These are phyloP conservation scores for Neurospora sp. DNA, from an alignment of 495 filamentous ascomycete genomes.

Conservation along the genomic window DNA sequence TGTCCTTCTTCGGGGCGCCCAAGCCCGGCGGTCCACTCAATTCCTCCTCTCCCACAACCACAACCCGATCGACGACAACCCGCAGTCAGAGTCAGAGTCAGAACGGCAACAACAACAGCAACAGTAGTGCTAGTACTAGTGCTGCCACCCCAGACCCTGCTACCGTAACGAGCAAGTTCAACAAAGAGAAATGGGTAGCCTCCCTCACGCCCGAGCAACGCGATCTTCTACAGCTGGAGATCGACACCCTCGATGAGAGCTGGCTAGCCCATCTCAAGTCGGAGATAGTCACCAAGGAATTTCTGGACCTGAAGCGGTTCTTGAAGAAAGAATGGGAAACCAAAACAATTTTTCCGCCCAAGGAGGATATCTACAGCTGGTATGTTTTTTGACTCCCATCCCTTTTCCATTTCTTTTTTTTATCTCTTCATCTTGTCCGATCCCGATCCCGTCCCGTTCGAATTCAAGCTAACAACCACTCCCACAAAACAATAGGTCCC, in stretches of 20 bases:
- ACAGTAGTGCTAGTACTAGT: conserved; percentile 6
- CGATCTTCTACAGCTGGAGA: conserved; percentile 73
- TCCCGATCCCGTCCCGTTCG: no score
- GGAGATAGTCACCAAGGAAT: conserved; percentile 64
- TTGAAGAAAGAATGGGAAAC: conserved; percentile 65
- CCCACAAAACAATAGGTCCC: conserved; percentile 54
- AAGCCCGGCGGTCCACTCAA: conserved; percentile 20
- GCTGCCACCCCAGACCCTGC: conserved; percentile 14
- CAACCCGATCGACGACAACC: no score
- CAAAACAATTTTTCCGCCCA: conserved; percentile 74
- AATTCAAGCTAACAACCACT: no score
- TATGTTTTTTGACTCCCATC: conserved; percentile 26
- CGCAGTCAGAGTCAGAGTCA: no score
- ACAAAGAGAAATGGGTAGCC: conserved; percentile 80
- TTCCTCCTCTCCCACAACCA: no score
- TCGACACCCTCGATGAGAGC: conserved; percentile 79
- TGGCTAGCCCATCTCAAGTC: conserved; percentile 85
- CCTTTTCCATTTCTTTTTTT: background rate
- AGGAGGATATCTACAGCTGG: conserved; percentile 91
- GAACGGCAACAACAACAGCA: conserved; percentile 15
- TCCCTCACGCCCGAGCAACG: conserved; percentile 73
- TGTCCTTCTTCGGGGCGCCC: conserved; percentile 43
- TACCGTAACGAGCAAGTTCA: conserved; percentile 47
- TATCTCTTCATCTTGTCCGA: no score
- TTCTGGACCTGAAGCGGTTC: conserved; percentile 80